Conservation (phyloP, 2,329 filamentous ascomycete genomes). For the Dendryphion nanum region DNA sequence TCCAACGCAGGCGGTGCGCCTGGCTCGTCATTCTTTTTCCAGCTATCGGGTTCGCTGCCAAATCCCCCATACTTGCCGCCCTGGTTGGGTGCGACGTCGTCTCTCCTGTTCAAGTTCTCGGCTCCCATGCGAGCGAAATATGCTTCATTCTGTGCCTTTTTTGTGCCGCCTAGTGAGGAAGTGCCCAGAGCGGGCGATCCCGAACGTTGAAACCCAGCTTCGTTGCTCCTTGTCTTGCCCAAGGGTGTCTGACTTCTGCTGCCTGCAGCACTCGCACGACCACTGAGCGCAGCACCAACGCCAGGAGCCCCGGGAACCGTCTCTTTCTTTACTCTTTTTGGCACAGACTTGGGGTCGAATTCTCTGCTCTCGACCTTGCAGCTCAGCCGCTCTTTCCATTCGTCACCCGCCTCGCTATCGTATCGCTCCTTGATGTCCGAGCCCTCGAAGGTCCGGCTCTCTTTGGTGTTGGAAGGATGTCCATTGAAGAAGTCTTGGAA, state of each 20-base stretch:
- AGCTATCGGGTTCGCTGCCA: conserved; percentile 68
- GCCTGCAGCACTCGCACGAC: conserved; percentile 34
- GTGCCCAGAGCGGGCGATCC: conserved; percentile 40
- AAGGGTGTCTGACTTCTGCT: conserved; percentile 40
- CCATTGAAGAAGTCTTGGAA: conserved; percentile 84
- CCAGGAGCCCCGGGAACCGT: conserved; percentile 14
- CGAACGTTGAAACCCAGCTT: conserved; percentile 29
- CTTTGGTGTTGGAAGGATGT: conserved; percentile 46
- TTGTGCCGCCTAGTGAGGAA: conserved; percentile 31
- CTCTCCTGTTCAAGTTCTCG: conserved; percentile 76
- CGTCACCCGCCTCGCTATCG: conserved; percentile 84
- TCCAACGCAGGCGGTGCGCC: conserved; percentile 67
- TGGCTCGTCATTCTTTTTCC: conserved; percentile 40
- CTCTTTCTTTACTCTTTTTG: conserved; percentile 45
- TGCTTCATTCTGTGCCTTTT: conserved; percentile 71
- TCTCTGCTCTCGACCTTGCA: conserved; percentile 86
- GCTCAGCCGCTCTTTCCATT: conserved; percentile 87
- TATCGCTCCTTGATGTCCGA: conserved; percentile 89
- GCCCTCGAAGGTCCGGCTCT: conserved; percentile 67
- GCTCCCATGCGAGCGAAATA: conserved; percentile 86
- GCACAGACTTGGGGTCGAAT: conserved; percentile 70
- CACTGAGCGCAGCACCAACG: conserved; percentile 27
- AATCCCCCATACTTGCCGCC: conserved; percentile 93
- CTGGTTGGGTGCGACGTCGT: conserved; percentile 76
- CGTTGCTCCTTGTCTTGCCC: conserved; percentile 34